Base-by-base conservation (phyloP, 148 eudicot genomes). In the Camellia lanceoleosa region DNA sequence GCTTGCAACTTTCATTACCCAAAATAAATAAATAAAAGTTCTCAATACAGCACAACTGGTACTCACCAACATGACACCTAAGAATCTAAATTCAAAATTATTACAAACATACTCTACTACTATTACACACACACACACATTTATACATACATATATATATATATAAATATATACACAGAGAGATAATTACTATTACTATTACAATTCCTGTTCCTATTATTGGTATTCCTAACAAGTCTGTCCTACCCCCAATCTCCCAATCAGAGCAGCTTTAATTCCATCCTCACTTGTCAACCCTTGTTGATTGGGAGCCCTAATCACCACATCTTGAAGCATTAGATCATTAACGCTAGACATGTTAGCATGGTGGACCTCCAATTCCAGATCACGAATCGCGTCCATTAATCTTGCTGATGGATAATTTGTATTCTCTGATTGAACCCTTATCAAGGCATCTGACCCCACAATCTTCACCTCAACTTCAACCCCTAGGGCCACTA, bases 251-350 rank as follows among this genome's bases (percentile, higher is more conserved):
- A 91, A 82, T 51, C 83, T 84, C 54, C 43, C 72, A 13, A 83
- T 19, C 4, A 90, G 83, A 62, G 90, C 90, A 79, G 72, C 71
- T 83, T 76, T 91, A 6, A 94, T 51, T 49, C 74, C 82, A 42
- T 69, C 79, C 19, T 78, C 89, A n/a, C 63, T 81, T 7, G 78
- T 77, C 7, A 89, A 61, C 11, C 90, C 82, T 5, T 80, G 38
- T 30, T 30, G 79, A 5, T 63, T 51, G 14, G 93, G 89, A 69
- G 86, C 81, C 80, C 58, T 83, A 65, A 87, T 73, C 3, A 95
- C 96, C 58, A 95, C 89, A 80, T 95, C 96, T 71, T 93, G 97
- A 83, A 95, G 82, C 93, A 91, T 89, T 7, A 93, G 8, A n/a
- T 87, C 84, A 0, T 88, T 88, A 4, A 95, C 86, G 7, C 87